Evolutionary conservation across 169 alveolate genomes (phyloP).

Genomic region (Plasmodium vivax): DNA sequence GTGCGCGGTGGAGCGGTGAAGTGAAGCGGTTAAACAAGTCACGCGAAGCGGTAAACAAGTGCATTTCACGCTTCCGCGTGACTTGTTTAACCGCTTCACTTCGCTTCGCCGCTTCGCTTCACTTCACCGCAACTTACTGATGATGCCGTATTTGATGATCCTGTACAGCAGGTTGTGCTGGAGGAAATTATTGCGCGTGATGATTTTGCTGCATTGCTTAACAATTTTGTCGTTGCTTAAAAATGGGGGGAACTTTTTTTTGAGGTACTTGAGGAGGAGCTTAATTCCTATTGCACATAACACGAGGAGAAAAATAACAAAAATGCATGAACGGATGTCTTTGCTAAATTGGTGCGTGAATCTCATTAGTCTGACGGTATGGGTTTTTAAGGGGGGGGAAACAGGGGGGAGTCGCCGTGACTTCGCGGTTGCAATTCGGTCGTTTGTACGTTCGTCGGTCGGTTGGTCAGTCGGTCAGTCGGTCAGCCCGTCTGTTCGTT

Average conservation of each 20-base stretch:
- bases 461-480: no score
- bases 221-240: constrained; percentile 20
- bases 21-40: no score
- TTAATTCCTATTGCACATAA: constrained; percentile 13
- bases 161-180: constrained; percentile 29
- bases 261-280: constrained; percentile 15
- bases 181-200: constrained; percentile 1
- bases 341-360: constrained; percentile 1
- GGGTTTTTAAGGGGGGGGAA: background rate
- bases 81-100: no score
- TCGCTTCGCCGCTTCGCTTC: background rate
- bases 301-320: constrained; percentile 9
- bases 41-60: background rate
- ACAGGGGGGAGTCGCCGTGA: background rate
- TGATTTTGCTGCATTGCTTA: background rate
- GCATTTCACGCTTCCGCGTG: no score
- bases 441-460: background rate
- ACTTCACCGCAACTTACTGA: background rate
- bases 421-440: background rate
- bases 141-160: constrained; percentile 8
- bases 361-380: constrained; percentile 42
- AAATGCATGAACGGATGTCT: constrained; percentile 19
- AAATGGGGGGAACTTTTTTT: constrained; percentile 32
- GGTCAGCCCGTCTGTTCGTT: background rate
- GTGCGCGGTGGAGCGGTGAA: background rate